Evolutionary conservation across 805 yeast species (phyloP), one percentile per base, ranked within the genome.

Genomic region (Torulaspora quercuum): DNA sequence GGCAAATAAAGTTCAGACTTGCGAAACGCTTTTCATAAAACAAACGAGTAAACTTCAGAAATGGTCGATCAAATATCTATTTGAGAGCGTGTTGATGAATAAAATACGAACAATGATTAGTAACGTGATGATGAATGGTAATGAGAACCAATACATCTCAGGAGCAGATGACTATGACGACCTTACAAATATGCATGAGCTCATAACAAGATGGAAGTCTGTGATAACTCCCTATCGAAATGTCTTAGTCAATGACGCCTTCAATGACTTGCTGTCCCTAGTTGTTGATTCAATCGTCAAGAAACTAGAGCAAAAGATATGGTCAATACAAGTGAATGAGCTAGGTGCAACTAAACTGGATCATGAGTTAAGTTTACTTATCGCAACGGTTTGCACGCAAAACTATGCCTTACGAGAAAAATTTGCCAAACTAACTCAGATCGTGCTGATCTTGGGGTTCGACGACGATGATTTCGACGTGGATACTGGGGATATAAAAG

Each of bases 291-390:
- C 73, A 28, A 52, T 85, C 16, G 77, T 87, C 2, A 64, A 64
- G 13, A 48, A 73, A 11, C 51, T 87, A 3, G 95, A 86, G 52
- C 70, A 74, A 44, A 79, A 79, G 49, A 65, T 90, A 18, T 75
- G 90, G 78, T 48, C 69, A 3, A 67, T 84, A 29, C 77, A 75
- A 46, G 76, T 87, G 42, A 88, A 85, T 53, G 94, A 84, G 49
- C 62, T 84, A 25, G 97, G 97, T 1, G 79, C 94, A 0, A 71
- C 87, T 12, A 82, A 80, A 46, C 65, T 92, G 33, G 97, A 92
- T 46, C 76, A 84, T 41, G 95, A 89, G 54, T 64, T 88, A 14
- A 76, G 88, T 30, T 69, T 75, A 17, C 70, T 90, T 21, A 83
- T 92, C 33, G 73, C 80, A 29, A 82, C 81, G 40, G 73, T 85